A percentile compares a stretch with the other conserved stretches of the same genome.
phyloP scores from a whole-genome alignment of 1,139 yeast species.

The Komagataea norvegica region DNA sequence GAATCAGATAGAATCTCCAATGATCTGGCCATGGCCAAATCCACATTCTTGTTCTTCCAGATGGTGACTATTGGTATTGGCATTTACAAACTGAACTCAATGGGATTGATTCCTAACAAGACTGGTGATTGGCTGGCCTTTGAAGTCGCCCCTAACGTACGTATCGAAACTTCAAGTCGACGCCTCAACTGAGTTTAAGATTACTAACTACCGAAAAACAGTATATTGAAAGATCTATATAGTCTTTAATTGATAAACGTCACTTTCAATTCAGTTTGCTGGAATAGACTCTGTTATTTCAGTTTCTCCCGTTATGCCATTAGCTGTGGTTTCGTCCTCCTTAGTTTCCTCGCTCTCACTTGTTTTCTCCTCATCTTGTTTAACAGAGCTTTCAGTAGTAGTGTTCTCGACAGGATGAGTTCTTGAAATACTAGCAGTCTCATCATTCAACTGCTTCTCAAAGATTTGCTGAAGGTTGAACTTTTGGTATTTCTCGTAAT shows the following conservation, averaged over 20 bases:
- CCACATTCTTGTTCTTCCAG: slow-evolving; percentile 55
- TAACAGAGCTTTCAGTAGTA: background rate
- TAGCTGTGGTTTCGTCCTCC: background rate
- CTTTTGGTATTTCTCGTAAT: slow-evolving; percentile 51
- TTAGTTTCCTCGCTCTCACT: slow-evolving; percentile 1
- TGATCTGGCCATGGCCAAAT: slow-evolving; percentile 45
- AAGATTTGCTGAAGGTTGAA: slow-evolving; percentile 60
- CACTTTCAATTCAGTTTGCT: background rate
- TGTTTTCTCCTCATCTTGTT: background rate
- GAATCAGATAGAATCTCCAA: slow-evolving; percentile 34
- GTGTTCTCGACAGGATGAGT: slow-evolving; percentile 7
- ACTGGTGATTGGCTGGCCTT: slow-evolving; percentile 91
- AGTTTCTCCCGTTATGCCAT: too few relatives aligned
- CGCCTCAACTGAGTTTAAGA: slow-evolving; percentile 1
- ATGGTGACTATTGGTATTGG: slow-evolving; percentile 69
- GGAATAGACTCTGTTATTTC: slow-evolving; percentile 1
- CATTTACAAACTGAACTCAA: slow-evolving; percentile 72
- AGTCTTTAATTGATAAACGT: too few relatives aligned
- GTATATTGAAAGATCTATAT: slow-evolving; percentile 16
- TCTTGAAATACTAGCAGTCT: slow-evolving; percentile 12
- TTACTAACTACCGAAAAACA: too few relatives aligned
- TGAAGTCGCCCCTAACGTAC: slow-evolving; percentile 49
- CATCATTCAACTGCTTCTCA: slow-evolving; percentile 37
- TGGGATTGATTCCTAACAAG: slow-evolving; percentile 90
- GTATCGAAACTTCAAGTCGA: background rate